Base-by-base conservation (phyloP, 768 basidiomycete genomes). In the Leccinum ochraceum region DNA sequence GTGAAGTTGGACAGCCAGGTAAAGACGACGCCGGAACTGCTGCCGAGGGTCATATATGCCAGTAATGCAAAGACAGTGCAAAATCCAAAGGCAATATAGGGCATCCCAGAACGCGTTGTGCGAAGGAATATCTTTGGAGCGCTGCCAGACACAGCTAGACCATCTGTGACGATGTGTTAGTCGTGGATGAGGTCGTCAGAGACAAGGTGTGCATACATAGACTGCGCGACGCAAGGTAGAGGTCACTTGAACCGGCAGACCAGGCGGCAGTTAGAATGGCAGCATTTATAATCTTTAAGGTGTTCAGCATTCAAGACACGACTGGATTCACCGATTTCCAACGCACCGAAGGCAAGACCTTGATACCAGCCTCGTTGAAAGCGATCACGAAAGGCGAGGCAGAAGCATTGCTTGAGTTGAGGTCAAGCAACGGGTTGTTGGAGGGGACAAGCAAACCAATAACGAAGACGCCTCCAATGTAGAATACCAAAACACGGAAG, bases 371-470 rank as follows among this genome's bases (percentile, higher is more conserved):
- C 26, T 68, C 64, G n/a, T 71, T 69, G 60, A 81, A 80, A 7
- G 84, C 86, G 51, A 87, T 84, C 60, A 86, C 85, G 69, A 85
- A 86, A 3, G 86, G 80, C 53, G 81, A 80, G 5, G 76, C 78
- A 11, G 79, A 74, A 36, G 83, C 82, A 42, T 78, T 79, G 49
- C 56, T 60, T 11, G 71, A 70, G 42, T 69, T 69, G 26, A 82
- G 67, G 60, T 75, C 63, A 28, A 84, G 77, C 14, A 74, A 63
- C 7, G 73, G 63, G 63, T 83, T 74, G 71, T 78, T 79, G 42
- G 80, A 82, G 11, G 80, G 77, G 16, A 83, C 81, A 59, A 84
- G 76, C 24, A 85, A 66, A 36, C 80, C 80, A 56, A 84, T 81
- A 53, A 83, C 63, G 67, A 81, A 72, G 3, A 76, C 76, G 17